These are phyloP conservation scores for Eucalyptus cloeziana DNA, from an alignment of 345 rosid genomes.

Conservation along the genomic window DNA sequence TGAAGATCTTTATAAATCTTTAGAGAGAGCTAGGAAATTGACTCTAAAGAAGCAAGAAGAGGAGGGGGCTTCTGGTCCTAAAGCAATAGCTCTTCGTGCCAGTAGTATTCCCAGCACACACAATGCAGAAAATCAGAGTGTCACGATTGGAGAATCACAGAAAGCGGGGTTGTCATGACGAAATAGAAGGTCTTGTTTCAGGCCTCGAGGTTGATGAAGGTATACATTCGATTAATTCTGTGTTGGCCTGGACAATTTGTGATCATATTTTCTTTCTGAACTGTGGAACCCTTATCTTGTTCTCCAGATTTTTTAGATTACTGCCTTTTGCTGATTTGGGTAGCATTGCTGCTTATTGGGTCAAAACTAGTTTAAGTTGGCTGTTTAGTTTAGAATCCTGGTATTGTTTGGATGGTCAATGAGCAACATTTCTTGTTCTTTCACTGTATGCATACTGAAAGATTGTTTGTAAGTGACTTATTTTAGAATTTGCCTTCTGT, in stretches of 20 bases:
- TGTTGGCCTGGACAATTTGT: background rate
- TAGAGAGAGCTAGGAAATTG: conserved; percentile 72
- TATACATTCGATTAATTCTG: background rate
- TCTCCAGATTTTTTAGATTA: background rate
- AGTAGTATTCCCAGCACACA: conserved; percentile 21
- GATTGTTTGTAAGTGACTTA: background rate
- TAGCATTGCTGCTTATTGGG: background rate
- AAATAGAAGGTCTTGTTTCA: conserved; percentile 87
- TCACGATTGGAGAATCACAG: conserved; percentile 36
- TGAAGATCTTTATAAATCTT: conserved; percentile 63
- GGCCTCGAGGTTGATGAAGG: conserved; percentile 80
- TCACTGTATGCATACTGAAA: background rate
- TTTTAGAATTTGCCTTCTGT: background rate
- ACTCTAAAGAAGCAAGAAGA: conserved; percentile 62
- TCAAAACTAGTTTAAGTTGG: background rate
- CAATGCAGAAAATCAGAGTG: conserved; percentile 27
- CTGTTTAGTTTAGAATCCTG: background rate
- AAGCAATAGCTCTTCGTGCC: conserved; percentile 56
- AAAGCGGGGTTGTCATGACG: conserved; percentile 78
- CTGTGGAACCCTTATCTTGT: background rate
- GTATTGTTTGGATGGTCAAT: background rate
- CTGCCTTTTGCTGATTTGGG: background rate
- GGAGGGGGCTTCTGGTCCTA: conserved; percentile 48
- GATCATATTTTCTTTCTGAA: background rate
- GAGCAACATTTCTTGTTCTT: background rate